Evolutionary conservation across 768 basidiomycete species (phyloP).

Genomic region (Lactifluus subvellereus): DNA sequence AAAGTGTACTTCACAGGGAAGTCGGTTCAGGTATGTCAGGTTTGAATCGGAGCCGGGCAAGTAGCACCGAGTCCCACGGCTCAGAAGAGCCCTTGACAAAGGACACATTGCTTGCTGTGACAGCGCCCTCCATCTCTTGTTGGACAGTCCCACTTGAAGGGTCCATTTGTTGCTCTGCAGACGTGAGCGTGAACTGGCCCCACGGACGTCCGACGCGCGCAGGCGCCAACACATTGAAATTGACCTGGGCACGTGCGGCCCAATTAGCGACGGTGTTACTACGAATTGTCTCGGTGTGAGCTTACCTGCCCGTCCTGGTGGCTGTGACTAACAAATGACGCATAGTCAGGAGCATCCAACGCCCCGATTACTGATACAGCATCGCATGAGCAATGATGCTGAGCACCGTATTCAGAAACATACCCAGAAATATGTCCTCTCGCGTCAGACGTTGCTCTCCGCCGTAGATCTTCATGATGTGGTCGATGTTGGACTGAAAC

Average conservation of each 20-base stretch:
- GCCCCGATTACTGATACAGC: conserved; percentile 53
- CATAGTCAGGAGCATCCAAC: conserved; percentile 65
- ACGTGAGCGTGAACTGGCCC: conserved; percentile 64
- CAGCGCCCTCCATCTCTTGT: conserved; percentile 33
- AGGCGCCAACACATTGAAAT: conserved; percentile 62
- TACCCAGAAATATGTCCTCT: conserved; percentile 36
- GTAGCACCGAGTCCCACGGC: conserved; percentile 52
- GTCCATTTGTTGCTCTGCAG: conserved; percentile 32
- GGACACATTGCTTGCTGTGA: conserved; percentile 49
- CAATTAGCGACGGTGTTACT: conserved; percentile 12
- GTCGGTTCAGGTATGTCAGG: conserved; percentile 56
- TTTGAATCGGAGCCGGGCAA: conserved; percentile 62
- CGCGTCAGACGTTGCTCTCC: conserved; percentile 31
- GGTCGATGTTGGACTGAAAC: conserved; percentile 65
- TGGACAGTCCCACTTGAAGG: conserved; percentile 39
- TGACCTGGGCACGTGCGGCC: conserved; percentile 36
- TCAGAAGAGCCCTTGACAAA: conserved; percentile 28
- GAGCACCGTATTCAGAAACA: conserved; percentile 18
- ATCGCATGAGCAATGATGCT: conserved; percentile 8
- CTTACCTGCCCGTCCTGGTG: conserved; percentile 55
- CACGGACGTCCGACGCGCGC: conserved; percentile 53
- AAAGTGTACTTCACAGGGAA: conserved; percentile 30
- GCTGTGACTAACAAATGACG: conserved; percentile 66
- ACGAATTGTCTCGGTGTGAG: conserved; percentile 2
- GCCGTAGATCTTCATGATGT: conserved; percentile 53